Base-by-base conservation (phyloP, 306 rosid species). In the Bauhinia variegata region DNA sequence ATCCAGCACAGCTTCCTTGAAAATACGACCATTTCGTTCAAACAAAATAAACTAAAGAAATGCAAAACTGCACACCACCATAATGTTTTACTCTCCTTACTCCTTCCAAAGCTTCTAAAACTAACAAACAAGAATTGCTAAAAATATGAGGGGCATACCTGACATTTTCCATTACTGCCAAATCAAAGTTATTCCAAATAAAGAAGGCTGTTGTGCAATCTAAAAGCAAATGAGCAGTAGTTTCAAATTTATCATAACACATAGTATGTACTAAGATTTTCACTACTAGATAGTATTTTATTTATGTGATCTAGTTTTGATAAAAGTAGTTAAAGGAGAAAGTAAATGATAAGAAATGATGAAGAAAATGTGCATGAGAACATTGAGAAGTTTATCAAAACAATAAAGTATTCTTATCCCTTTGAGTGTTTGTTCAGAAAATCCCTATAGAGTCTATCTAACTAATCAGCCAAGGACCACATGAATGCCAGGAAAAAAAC, bases 261-360 rank as follows among this genome's bases (percentile, higher is more conserved):
- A 23, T 23, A 1, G 1, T n/a, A n/a, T n/a, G n/a, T n/a, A n/a
- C n/a, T n/a, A n/a, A 23, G 28, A 23, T 23, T 2, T 23, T 23
- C 28, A 23, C 28, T 23, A 23, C 28, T 2, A 23, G 28, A 23
- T 23, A 23, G 1, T 58, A 70, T 43, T 42, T 23, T 42, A 43
- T 32, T n/a, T 12, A 36, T 7, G 30, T 65, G 54, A 53, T 42
- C 8, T 58, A 36, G 5, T 5, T 7, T 23, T 42, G 54, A 7
- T 23, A 18, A n/a, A n/a, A 34, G 6, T 8, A 42, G 58, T 46
- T 33, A 56, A 32, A 39, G 44, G 37, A 56, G 64, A 56, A 43
- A 42, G 34, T 16, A 17, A 33, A 42, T 32, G 2, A 23, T 23
- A 23, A 23, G 28, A 23, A 23, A 23, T 23, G 2, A 23, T 23